Conservation (phyloP, 257 asterid genomes). For the Echium plantagineum region DNA sequence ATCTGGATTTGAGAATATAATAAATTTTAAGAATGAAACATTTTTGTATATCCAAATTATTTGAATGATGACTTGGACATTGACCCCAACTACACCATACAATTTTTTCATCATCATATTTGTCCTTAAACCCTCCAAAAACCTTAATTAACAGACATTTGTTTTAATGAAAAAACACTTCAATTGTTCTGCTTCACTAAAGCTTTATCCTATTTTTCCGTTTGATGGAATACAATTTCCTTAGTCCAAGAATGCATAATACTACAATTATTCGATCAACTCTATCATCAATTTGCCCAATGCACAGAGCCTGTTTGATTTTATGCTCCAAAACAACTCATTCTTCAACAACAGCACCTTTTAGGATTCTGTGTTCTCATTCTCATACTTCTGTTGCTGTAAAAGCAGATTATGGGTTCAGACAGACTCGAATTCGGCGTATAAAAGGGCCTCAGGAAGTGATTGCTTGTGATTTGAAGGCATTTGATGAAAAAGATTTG, state of each 20-base stretch:
- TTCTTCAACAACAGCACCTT: slow-evolving; percentile 3
- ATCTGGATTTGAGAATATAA: no score
- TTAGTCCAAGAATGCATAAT: slow-evolving; percentile 22
- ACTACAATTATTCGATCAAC: slow-evolving; percentile 18
- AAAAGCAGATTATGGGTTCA: slow-evolving; percentile 5
- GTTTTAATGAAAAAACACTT: no score
- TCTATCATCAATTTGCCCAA: slow-evolving; percentile 16
- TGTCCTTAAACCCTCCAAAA: no score
- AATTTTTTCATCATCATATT: no score
- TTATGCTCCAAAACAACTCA: slow-evolving; percentile 16
- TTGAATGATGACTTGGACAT: no score
- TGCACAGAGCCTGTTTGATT: slow-evolving; percentile 28
- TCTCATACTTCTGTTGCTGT: slow-evolving; percentile 26
- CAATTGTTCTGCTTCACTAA: neutral
- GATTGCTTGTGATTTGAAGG: neutral
- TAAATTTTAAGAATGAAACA: no score
- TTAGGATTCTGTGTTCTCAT: slow-evolving; percentile 10
- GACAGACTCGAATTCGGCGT: slow-evolving; percentile 4
- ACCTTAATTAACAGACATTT: no score
- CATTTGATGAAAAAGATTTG: no score
- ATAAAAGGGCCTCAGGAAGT: slow-evolving; percentile 4
- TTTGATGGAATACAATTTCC: slow-evolving; percentile 30
- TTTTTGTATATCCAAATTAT: no score
- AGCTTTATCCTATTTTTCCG: neutral
- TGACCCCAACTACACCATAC: no score